Conservation (phyloP, 2,329 filamentous ascomycete genomes). For the Xylaria arbuscula region DNA sequence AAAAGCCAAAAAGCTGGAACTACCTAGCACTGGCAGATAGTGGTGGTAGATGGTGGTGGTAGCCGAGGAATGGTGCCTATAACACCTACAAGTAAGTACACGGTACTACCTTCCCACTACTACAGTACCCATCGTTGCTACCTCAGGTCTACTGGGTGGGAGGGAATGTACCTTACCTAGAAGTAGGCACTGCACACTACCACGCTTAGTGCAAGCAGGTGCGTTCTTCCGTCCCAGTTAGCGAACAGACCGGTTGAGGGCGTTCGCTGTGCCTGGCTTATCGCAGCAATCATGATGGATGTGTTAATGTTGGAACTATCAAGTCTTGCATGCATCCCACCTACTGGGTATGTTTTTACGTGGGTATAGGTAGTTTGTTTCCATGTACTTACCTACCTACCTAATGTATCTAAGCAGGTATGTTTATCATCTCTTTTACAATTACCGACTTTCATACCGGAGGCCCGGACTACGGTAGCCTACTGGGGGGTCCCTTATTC, state of each 20-base stretch:
- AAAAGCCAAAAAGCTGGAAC: too few species aligned
- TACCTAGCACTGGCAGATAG: too few species aligned
- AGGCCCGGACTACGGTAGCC: too few species aligned
- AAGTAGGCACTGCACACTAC: background rate
- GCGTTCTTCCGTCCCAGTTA: background rate
- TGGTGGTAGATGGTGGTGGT: too few species aligned
- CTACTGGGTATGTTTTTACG: background rate
- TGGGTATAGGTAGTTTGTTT: background rate
- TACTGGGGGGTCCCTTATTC: too few species aligned
- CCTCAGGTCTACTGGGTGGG: background rate
- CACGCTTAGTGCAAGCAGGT: background rate
- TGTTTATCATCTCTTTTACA: too few species aligned
- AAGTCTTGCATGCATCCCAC: slow-evolving; percentile 7
- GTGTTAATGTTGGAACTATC: background rate
- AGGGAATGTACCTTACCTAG: background rate
- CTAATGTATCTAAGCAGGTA: background rate
- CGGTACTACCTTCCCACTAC: background rate
- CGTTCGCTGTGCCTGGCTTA: slow-evolving; percentile 16
- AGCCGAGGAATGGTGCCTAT: too few species aligned
- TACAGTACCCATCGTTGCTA: background rate
- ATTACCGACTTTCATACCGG: too few species aligned
- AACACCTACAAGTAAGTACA: background rate
- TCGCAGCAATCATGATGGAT: background rate
- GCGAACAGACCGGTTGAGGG: background rate
- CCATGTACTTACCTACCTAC: background rate